phyloP scores from a whole-genome alignment of 495 filamentous ascomycete species.

The Hypoxylon intermedium region DNA sequence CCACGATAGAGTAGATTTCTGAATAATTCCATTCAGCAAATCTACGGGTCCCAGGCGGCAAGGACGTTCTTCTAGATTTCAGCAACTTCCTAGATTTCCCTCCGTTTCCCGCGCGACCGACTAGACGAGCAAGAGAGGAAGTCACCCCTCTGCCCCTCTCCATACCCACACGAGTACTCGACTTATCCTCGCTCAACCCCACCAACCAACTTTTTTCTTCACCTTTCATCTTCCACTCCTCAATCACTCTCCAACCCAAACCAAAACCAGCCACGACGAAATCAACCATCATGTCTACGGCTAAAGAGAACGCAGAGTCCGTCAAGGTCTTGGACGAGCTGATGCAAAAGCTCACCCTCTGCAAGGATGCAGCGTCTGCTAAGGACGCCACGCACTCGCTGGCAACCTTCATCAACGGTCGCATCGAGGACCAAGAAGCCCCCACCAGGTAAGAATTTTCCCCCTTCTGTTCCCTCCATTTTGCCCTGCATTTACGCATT shows the following conservation, averaged over 20 bases:
- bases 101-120: not conserved
- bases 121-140: constrained; percentile 12
- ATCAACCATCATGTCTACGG: constrained; percentile 40
- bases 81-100: constrained; percentile 14
- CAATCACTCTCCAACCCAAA: not conserved
- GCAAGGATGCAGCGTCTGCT: constrained; percentile 57
- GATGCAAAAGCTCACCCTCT: constrained; percentile 60
- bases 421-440: constrained; percentile 58
- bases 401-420: constrained; percentile 61
- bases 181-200: constrained; percentile 7
- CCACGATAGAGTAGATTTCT: constrained; percentile 37
- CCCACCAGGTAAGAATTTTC: constrained; percentile 53
- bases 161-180: not conserved
- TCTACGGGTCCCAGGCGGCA: constrained; percentile 19
- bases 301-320: constrained; percentile 56
- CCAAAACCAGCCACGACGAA: not conserved
- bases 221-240: not conserved
- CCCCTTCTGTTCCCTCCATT: not conserved
- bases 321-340: constrained; percentile 60
- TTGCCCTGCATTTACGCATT: too few relatives aligned
- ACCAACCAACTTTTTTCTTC: too few relatives aligned
- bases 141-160: not conserved
- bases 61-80: constrained; percentile 16
- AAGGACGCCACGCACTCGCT: constrained; percentile 55
- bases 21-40: constrained; percentile 22